A percentile compares a stretch with the other conserved stretches of the same genome.
Conservation (phyloP, 2,329 filamentous ascomycete genomes). For the Cryphonectria radicalis region DNA sequence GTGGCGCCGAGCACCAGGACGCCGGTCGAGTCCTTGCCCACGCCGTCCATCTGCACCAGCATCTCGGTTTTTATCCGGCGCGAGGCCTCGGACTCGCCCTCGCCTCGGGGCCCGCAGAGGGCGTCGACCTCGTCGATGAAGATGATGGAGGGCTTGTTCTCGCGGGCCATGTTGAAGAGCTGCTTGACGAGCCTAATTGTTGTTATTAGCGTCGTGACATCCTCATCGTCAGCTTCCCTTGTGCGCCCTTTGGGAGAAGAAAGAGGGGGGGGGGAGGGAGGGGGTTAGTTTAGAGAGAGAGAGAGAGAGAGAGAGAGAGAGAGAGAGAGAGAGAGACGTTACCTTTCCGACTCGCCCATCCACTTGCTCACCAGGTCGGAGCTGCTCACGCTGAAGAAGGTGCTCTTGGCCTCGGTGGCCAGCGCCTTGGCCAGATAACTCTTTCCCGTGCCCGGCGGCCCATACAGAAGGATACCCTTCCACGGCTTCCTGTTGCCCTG, state of each 20-base stretch:
- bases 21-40: constrained; percentile 91
- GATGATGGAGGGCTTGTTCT: constrained; percentile 97
- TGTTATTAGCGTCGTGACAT: background rate
- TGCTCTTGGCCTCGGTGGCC: constrained; percentile 97
- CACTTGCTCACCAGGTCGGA: constrained; percentile 98
- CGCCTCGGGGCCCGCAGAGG: constrained; percentile 86
- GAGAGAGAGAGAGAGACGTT: constrained; percentile 33
- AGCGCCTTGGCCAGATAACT: constrained; percentile 97
- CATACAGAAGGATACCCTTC: constrained; percentile 97
- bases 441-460: constrained; percentile 95
- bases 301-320: background rate
- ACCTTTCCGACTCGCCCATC: constrained; percentile 99
- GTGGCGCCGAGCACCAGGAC: constrained; percentile 95
- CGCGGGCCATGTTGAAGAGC: constrained; percentile 95
- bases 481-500: constrained; percentile 95
- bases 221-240: background rate
- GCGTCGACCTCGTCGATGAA: constrained; percentile 99
- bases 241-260: background rate
- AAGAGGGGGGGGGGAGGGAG: background rate
- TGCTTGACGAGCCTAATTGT: constrained; percentile 84
- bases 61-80: constrained; percentile 98
- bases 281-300: constrained; percentile 9
- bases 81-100: constrained; percentile 97
- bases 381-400: constrained; percentile 98
- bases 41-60: constrained; percentile 98